phyloP scores from a whole-genome alignment of 495 filamentous ascomycete genomes.

The Aspergillus haitiensis region DNA sequence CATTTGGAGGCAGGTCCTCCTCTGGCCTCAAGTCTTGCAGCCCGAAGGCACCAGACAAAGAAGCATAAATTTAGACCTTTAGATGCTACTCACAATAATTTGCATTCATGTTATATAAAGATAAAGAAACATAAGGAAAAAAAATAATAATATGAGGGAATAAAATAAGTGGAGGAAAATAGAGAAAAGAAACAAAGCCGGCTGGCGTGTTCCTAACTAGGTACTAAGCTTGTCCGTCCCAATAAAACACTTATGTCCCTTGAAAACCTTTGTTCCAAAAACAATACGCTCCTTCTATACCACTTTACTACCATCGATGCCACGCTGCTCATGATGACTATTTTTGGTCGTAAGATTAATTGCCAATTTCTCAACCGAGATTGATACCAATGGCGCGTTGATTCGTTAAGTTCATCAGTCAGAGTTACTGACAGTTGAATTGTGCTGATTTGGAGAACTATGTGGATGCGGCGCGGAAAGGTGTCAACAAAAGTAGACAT shows the following conservation, averaged over 20 bases:
- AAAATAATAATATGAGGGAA: background rate
- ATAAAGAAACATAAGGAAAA: background rate
- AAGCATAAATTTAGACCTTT: no score
- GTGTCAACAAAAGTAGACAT: background rate
- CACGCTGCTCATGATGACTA: constrained; percentile 9
- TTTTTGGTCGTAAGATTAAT: constrained; percentile 8
- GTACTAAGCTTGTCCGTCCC: background rate
- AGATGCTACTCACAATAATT: no score
- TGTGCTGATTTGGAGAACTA: background rate
- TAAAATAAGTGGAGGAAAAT: background rate
- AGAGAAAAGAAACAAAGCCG: background rate
- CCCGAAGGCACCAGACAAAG: no score
- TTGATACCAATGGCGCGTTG: constrained; percentile 7
- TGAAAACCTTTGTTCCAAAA: constrained; percentile 9
- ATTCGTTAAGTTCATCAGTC: constrained; percentile 14
- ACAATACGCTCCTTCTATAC: background rate
- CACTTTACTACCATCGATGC: background rate
- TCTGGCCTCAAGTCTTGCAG: no score
- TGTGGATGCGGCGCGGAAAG: background rate
- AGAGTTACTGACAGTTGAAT: constrained; percentile 1
- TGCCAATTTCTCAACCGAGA: background rate
- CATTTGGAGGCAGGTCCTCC: no score
- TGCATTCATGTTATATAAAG: background rate
- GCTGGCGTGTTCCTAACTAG: background rate
- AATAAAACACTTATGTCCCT: constrained; percentile 9